Evolutionary conservation across 2,329 filamentous ascomycete species (phyloP), one percentile per base, ranked within the genome.

Genomic region (Fusarium armeniacum): DNA sequence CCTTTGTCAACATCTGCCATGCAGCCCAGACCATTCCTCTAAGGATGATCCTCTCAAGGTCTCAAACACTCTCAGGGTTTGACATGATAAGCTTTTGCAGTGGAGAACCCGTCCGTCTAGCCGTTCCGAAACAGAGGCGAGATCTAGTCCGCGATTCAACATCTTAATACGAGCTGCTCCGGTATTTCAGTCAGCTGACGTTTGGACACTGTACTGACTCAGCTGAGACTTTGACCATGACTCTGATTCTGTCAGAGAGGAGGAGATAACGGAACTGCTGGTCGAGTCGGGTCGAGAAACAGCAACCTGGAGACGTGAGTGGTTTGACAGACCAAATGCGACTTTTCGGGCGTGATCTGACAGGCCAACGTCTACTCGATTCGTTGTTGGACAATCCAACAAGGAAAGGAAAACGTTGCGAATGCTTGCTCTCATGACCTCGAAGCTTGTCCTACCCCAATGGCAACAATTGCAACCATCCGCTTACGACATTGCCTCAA

Each of bases 1-100:
- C 35, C 15, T 47, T n/a, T 13, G 13, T n/a, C 47, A 47, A 41
- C 13, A 6, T 52, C n/a, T 40, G 13, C 30, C 49, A 18, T 40
- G 41, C n/a, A 38, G 41, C 46, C 35, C 38, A 33, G 28, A 20
- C 4, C 53, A 62, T 47, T 32, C 40, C 38, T 58, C 28, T 41
- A 18, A 26, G 49, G n/a, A 16, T 22, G 38, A 55, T 38, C 28
- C 44, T 55, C 35, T 41, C 49, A 52, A 41, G 38, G 52, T 58
- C 40, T 62, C 24, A 11, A 45, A 44, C 24, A 6, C 12, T 57
- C 32, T 56, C 41, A 54, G 65, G 61, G 45, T 40, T 30, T 24
- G 24, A 20, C 10, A 61, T 55, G 64, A 65, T 71, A 70, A 70
- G 68, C 67, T 71, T 70, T 71, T 62, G n/a, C n/a, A 54, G 68